A percentile compares a stretch with the other conserved stretches of the same genome.
phyloP scores from a whole-genome alignment of 805 yeast species.

The Pichia nanzhaoensis region DNA sequence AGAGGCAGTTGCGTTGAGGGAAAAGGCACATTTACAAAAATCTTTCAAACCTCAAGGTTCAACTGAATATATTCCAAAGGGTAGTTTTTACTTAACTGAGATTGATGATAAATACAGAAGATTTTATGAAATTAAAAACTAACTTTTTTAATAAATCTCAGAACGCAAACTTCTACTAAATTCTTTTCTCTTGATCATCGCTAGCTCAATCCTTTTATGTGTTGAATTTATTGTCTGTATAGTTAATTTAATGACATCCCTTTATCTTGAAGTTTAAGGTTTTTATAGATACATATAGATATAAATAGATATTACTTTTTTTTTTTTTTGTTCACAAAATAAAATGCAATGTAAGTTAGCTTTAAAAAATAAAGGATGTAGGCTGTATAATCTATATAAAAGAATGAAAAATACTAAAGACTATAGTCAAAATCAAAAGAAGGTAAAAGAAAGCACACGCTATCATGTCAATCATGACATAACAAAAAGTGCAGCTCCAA shows the following conservation, averaged over 20 bases:
- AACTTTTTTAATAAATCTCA: constrained; percentile 16
- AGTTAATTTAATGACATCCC: too few species aligned
- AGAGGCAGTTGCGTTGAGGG: constrained; percentile 77
- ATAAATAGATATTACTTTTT: too few species aligned
- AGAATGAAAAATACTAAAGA: too few species aligned
- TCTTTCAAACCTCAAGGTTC: constrained; percentile 73
- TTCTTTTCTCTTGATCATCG: not conserved
- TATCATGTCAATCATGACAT: constrained; percentile 11
- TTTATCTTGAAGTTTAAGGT: too few species aligned
- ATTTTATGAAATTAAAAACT: constrained; percentile 62
- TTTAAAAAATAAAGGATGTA: too few species aligned
- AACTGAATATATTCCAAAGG: constrained; percentile 60
- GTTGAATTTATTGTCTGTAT: not conserved
- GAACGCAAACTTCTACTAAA: not conserved
- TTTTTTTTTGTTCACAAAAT: too few species aligned
- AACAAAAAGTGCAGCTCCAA: constrained; percentile 27
- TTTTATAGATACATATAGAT: too few species aligned
- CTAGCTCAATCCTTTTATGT: not conserved
- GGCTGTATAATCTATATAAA: too few species aligned
- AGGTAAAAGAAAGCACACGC: not conserved
- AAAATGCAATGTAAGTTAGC: too few species aligned
- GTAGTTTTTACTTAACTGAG: constrained; percentile 76
- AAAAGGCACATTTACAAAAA: constrained; percentile 80
- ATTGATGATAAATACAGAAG: constrained; percentile 89
- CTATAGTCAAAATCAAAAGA: not conserved